These are phyloP conservation scores for Yarrowia bubula DNA, from an alignment of 805 yeast genomes.

Conservation along the genomic window DNA sequence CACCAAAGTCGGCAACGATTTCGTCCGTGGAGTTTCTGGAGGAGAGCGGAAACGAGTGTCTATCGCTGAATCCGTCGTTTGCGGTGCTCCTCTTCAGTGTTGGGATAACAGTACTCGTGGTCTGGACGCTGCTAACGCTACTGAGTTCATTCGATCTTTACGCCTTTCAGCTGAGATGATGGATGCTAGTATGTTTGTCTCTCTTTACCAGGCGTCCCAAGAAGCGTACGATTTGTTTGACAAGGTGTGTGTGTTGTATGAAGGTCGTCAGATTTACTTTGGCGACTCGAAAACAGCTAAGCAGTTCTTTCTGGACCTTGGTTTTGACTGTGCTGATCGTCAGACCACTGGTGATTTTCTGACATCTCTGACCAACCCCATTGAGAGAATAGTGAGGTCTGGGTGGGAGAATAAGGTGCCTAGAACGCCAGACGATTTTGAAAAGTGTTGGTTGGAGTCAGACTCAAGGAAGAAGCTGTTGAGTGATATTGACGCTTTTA, in stretches of 20 bases:
- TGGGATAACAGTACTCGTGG: conserved; percentile 77
- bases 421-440: neutral
- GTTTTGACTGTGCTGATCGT: conserved; percentile 54
- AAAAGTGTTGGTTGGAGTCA: conserved; percentile 44
- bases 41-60: conserved; percentile 73
- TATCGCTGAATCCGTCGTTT: conserved; percentile 53
- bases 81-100: conserved; percentile 53
- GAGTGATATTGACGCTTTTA: conserved; percentile 8
- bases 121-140: conserved; percentile 68
- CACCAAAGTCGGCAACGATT: conserved; percentile 66
- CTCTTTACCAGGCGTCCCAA: conserved; percentile 69
- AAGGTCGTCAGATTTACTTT: conserved; percentile 60
- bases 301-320: conserved; percentile 52
- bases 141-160: conserved; percentile 60
- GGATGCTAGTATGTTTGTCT: conserved; percentile 56
- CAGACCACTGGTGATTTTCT: conserved; percentile 61
- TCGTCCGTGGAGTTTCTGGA: conserved; percentile 67
- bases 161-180: conserved; percentile 57
- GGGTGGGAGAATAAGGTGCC: neutral
- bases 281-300: conserved; percentile 54
- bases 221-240: conserved; percentile 61
- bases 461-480: conserved; percentile 45
- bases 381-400: conserved; percentile 44
- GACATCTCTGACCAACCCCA: conserved; percentile 55
- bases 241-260: conserved; percentile 56